These are phyloP conservation scores for Sporobolomyces pararoseus DNA, from an alignment of 768 basidiomycete genomes.

Conservation along the genomic window DNA sequence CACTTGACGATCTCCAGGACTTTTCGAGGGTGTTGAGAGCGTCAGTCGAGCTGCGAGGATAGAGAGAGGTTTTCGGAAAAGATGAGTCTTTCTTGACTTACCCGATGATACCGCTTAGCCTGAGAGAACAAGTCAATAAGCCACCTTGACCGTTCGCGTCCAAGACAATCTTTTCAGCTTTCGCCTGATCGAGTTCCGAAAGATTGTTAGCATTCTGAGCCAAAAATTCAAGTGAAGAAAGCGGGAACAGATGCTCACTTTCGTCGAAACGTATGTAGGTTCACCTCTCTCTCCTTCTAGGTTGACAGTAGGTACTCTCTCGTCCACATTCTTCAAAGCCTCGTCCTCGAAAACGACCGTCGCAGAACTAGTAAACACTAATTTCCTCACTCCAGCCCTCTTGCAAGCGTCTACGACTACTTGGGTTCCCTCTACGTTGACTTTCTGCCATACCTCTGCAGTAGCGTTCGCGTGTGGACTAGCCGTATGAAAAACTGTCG, in stretches of 20 bases:
- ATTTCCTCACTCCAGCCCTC: conserved; percentile 67
- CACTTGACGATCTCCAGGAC: conserved; percentile 85
- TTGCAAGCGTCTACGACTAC: conserved; percentile 76
- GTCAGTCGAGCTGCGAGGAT: background rate
- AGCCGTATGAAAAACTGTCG: conserved; percentile 94
- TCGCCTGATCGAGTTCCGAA: conserved; percentile 51
- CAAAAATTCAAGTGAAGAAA: background rate
- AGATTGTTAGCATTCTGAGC: background rate
- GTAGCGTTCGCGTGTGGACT: conserved; percentile 56
- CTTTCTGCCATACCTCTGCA: conserved; percentile 74
- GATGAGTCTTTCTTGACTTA: too few relatives aligned
- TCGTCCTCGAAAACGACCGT: conserved; percentile 80
- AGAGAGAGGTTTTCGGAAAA: too few relatives aligned
- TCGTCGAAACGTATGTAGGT: conserved; percentile 91
- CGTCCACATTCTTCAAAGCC: conserved; percentile 78
- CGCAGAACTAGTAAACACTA: conserved; percentile 92
- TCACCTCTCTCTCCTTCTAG: conserved; percentile 61
- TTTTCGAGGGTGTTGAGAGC: conserved; percentile 47
- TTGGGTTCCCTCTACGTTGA: conserved; percentile 87
- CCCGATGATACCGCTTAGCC: conserved; percentile 96
- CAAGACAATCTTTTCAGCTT: conserved; percentile 76
- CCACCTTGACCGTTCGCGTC: conserved; percentile 80
- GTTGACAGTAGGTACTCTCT: conserved; percentile 62
- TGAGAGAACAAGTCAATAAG: conserved; percentile 77
- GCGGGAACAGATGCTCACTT: conserved; percentile 50